Evolutionary conservation across 1,284 basidiomycete genomes (phyloP).

Genomic region (Coniferiporia weirii): DNA sequence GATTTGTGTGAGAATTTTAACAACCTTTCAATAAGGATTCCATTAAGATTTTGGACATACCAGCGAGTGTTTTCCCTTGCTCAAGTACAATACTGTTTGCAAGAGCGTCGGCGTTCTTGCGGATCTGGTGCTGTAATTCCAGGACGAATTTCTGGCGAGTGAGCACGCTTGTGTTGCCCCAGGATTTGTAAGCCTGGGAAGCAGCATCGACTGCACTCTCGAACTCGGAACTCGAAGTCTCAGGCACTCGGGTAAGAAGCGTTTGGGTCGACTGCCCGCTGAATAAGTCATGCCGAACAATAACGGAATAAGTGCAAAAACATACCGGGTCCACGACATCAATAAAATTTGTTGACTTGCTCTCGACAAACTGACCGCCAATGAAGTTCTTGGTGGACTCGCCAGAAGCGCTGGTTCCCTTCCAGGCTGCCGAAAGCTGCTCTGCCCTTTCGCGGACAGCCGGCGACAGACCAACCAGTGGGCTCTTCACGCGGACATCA

Average conservation of each 20-base stretch:
- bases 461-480: constrained; percentile 41
- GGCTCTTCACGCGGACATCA: constrained; percentile 19
- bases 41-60: constrained; percentile 32
- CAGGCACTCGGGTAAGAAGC: constrained; percentile 82
- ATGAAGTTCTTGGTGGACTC: constrained; percentile 88
- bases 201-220: constrained; percentile 83
- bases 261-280: constrained; percentile 78
- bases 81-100: constrained; percentile 79
- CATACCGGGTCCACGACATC: constrained; percentile 85
- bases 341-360: constrained; percentile 72
- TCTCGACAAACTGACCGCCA: constrained; percentile 82
- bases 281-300: constrained; percentile 3
- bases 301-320: constrained; percentile 15
- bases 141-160: constrained; percentile 86
- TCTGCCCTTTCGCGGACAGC: constrained; percentile 56
- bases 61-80: constrained; percentile 85
- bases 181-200: constrained; percentile 83
- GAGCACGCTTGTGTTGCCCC: constrained; percentile 84
- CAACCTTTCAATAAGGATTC: background rate
- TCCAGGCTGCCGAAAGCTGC: constrained; percentile 69
- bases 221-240: constrained; percentile 83
- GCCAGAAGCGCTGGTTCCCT: constrained; percentile 79
- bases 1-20: constrained; percentile 31
- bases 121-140: constrained; percentile 78
- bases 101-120: constrained; percentile 72